Evolutionary conservation across 1,284 basidiomycete species (phyloP).

Genomic region (Microbotryum silenes-acaulis): DNA sequence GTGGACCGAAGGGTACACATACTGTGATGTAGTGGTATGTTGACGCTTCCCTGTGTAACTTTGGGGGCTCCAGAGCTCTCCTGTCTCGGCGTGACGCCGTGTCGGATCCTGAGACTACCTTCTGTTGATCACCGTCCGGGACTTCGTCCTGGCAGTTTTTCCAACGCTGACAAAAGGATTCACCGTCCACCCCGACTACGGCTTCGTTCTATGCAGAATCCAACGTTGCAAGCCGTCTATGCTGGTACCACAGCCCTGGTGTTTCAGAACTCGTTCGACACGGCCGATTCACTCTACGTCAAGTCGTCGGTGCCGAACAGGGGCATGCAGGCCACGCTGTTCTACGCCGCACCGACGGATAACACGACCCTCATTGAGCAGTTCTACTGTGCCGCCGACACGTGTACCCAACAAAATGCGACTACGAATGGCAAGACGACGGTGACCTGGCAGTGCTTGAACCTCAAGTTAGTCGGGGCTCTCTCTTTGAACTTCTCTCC

Average conservation of each 20-base stretch:
- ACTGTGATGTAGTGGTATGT: slow-evolving; percentile 54
- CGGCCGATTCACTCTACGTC: slow-evolving; percentile 57
- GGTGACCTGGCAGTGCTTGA: not conserved
- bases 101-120: too few species aligned
- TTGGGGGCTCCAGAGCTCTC: not conserved
- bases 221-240: slow-evolving; percentile 65
- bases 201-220: slow-evolving; percentile 49
- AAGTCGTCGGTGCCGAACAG: slow-evolving; percentile 51
- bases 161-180: too few species aligned
- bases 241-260: slow-evolving; percentile 61
- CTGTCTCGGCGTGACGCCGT: too few species aligned
- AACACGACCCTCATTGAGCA: slow-evolving; percentile 36
- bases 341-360: slow-evolving; percentile 47
- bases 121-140: too few species aligned
- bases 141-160: too few species aligned
- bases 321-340: slow-evolving; percentile 62
- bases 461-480: not conserved
- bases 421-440: slow-evolving; percentile 42
- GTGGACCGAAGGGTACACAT: slow-evolving; percentile 46
- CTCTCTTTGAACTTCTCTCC: not conserved
- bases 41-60: slow-evolving; percentile 42
- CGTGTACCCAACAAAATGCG: slow-evolving; percentile 55
- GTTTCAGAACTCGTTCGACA: slow-evolving; percentile 64
- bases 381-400: slow-evolving; percentile 66
- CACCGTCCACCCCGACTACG: too few species aligned